Evolutionary conservation across 768 basidiomycete genomes (phyloP).

Genomic region (Nevesoporus exiguus): DNA sequence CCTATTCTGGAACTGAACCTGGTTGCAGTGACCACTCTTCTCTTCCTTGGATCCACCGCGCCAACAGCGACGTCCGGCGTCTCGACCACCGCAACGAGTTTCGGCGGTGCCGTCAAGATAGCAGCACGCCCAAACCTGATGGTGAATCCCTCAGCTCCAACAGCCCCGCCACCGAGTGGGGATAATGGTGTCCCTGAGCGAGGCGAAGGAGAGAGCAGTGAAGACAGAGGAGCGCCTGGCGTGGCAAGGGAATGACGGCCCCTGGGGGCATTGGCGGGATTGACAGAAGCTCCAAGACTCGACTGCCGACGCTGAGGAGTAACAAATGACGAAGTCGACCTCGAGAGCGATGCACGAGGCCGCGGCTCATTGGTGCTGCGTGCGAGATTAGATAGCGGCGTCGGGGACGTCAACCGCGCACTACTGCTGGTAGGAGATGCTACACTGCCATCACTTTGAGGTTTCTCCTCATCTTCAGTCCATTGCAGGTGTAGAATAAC

Average conservation of each 20-base stretch:
- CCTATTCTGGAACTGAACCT: constrained; percentile 81
- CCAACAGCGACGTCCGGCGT: constrained; percentile 89
- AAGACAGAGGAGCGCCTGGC: constrained; percentile 39
- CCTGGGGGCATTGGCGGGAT: constrained; percentile 35
- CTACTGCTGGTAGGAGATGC: constrained; percentile 26
- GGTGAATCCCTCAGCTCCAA: constrained; percentile 36
- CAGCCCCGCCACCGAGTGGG: constrained; percentile 20
- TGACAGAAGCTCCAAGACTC: constrained; percentile 33
- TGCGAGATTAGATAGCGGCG: constrained; percentile 20
- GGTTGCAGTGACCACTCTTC: constrained; percentile 83
- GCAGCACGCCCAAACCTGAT: constrained; percentile 66
- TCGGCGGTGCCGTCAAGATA: constrained; percentile 79
- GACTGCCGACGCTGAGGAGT: constrained; percentile 42
- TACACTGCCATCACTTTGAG: constrained; percentile 12
- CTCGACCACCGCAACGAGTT: constrained; percentile 76
- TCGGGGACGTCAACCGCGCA: constrained; percentile 27
- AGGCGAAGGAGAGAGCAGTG: constrained; percentile 27
- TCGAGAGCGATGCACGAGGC: constrained; percentile 49
- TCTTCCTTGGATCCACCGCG: constrained; percentile 80
- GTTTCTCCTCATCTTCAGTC: constrained; percentile 58
- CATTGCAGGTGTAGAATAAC: constrained; percentile 83
- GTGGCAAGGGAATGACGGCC: constrained; percentile 44
- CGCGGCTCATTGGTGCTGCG: constrained; percentile 30
- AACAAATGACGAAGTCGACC: constrained; percentile 46
- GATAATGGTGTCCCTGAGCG: constrained; percentile 35